Percentiles rank a stretch among this genome's conserved stretches.
phyloP scores from a whole-genome alignment of 306 rosid species.

The Cucumis melo region DNA sequence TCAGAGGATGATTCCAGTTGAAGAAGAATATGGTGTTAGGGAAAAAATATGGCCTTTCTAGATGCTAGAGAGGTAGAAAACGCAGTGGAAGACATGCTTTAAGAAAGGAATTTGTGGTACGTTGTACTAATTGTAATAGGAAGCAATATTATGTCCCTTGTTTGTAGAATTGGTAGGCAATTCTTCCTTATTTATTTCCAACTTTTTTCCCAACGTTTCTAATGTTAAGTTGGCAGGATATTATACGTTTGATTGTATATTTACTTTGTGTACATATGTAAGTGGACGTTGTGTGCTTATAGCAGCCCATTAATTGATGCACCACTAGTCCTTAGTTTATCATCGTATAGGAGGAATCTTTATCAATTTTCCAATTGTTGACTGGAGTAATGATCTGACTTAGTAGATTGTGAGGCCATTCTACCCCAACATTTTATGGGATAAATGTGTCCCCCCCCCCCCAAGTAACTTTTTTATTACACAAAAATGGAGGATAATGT shows the following conservation, averaged over 20 bases:
- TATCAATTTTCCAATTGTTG: not conserved
- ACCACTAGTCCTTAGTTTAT: not conserved
- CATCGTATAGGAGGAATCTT: too few species aligned
- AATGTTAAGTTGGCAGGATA: not conserved
- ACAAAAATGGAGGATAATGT: not conserved
- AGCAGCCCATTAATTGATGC: not conserved
- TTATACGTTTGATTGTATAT: not conserved
- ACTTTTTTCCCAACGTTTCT: not conserved
- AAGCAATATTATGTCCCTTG: conserved; percentile 54
- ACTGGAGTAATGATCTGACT: not conserved
- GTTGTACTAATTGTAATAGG: conserved; percentile 30
- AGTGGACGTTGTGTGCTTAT: not conserved
- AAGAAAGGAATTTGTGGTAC: conserved; percentile 21
- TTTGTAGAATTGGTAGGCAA: conserved; percentile 32
- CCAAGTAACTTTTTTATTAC: not conserved
- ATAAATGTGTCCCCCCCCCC: not conserved
- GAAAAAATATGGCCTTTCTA: not conserved
- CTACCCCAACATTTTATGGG: not conserved
- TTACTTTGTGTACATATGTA: not conserved
- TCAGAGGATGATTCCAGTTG: not conserved
- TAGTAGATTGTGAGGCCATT: not conserved
- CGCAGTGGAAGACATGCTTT: not conserved
- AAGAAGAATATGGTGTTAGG: not conserved
- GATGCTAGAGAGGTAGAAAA: not conserved
- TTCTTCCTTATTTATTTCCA: not conserved